Evolutionary conservation across 495 filamentous ascomycete species (phyloP).

Genomic region (Zalerion maritima): DNA sequence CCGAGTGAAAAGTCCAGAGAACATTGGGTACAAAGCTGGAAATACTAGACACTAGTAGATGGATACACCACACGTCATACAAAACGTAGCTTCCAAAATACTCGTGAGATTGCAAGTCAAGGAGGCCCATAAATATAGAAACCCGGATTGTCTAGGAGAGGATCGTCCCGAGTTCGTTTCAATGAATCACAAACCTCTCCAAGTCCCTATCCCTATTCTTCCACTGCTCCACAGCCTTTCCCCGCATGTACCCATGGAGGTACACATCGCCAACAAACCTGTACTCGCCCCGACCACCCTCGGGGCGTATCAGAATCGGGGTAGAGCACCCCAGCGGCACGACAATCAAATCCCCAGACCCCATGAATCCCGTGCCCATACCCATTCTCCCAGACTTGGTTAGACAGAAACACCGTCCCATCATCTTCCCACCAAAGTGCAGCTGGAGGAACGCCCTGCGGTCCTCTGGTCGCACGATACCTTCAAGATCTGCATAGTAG

Average conservation of each 20-base stretch:
- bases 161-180: too few relatives aligned
- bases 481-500: slow-evolving; percentile 2
- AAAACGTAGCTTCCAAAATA: too few relatives aligned
- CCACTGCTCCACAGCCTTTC: slow-evolving; percentile 9
- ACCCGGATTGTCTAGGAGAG: too few relatives aligned
- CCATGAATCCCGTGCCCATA: slow-evolving; percentile 13
- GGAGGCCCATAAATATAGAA: too few relatives aligned
- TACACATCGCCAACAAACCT: slow-evolving; percentile 16
- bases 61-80: too few relatives aligned
- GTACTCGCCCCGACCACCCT: slow-evolving; percentile 11
- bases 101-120: too few relatives aligned
- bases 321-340: slow-evolving; percentile 18
- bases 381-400: slow-evolving; percentile 6
- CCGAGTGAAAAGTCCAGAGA: too few relatives aligned
- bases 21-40: too few relatives aligned
- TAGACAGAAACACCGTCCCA: slow-evolving; percentile 6
- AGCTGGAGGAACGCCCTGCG: slow-evolving; percentile 2
- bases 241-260: slow-evolving; percentile 15
- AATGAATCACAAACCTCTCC: too few relatives aligned
- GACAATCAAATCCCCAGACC: slow-evolving; percentile 11
- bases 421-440: slow-evolving; percentile 4
- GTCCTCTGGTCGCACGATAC: neutral
- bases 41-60: too few relatives aligned
- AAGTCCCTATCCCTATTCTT: slow-evolving; percentile 3
- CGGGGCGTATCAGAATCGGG: slow-evolving; percentile 12